These are phyloP conservation scores for Leccinum solheimii DNA, from an alignment of 1,284 basidiomycete species.

Conservation along the genomic window DNA sequence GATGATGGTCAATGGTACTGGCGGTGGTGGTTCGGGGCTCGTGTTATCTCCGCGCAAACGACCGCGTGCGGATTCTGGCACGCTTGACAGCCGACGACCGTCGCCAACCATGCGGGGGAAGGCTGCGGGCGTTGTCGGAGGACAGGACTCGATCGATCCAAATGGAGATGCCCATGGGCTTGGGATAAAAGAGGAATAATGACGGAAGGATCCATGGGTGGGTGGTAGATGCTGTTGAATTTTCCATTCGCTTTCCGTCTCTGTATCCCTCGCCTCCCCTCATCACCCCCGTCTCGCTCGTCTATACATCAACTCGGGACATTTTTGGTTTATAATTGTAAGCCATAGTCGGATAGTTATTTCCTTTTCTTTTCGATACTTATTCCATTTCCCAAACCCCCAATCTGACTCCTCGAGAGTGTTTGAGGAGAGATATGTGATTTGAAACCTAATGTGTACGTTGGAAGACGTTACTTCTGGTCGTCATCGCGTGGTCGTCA, in stretches of 20 bases:
- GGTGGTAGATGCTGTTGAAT: background rate
- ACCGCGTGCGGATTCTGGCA: constrained; percentile 24
- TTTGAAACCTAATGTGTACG: background rate
- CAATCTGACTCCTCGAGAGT: background rate
- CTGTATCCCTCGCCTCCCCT: background rate
- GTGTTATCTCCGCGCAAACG: constrained; percentile 33
- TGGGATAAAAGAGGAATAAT: constrained; percentile 28
- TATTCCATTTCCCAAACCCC: background rate
- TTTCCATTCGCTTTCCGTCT: background rate
- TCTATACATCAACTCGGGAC: background rate
- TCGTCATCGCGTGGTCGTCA: background rate
- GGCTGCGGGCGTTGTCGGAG: background rate
- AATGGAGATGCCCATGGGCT: constrained; percentile 18
- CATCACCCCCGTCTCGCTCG: background rate
- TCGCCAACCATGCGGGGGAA: constrained; percentile 27
- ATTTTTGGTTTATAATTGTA: background rate
- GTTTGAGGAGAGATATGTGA: background rate
- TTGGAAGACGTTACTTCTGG: background rate
- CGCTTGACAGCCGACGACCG: constrained; percentile 20
- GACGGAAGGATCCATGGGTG: background rate
- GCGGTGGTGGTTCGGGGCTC: constrained; percentile 14
- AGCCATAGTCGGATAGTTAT: background rate
- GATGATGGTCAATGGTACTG: background rate
- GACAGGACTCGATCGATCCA: constrained; percentile 15
- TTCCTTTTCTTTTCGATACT: background rate